Conservation (phyloP, 1,284 basidiomycete genomes). For the Sphagnurus paluster region DNA sequence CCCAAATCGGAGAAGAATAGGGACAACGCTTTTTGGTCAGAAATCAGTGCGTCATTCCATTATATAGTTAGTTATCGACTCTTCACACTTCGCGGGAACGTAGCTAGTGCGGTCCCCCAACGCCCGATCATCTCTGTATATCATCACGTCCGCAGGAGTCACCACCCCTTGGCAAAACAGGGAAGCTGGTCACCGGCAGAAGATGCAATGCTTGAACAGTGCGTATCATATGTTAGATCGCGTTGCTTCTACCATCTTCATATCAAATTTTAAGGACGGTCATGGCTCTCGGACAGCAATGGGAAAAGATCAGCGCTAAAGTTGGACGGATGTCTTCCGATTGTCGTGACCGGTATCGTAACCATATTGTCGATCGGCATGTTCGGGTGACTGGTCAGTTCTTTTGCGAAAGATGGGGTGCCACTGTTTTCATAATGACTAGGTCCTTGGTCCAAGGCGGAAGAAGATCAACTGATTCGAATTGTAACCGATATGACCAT, state of each 20-base stretch:
- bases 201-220: slow-evolving; percentile 67
- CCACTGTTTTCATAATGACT: slow-evolving; percentile 1
- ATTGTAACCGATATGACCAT: slow-evolving; percentile 75
- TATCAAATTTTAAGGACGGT: slow-evolving; percentile 52
- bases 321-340: slow-evolving; percentile 77
- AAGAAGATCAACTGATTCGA: slow-evolving; percentile 67
- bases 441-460: slow-evolving; percentile 72
- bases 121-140: slow-evolving; percentile 82
- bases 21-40: slow-evolving; percentile 71
- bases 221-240: slow-evolving; percentile 22
- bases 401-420: neutral
- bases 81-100: slow-evolving; percentile 5
- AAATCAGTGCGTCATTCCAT: slow-evolving; percentile 59
- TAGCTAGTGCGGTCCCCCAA: slow-evolving; percentile 67
- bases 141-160: slow-evolving; percentile 70
- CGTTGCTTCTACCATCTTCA: slow-evolving; percentile 1
- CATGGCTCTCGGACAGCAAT: slow-evolving; percentile 66
- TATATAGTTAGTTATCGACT: neutral
- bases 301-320: slow-evolving; percentile 69
- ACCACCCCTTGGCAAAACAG: slow-evolving; percentile 65
- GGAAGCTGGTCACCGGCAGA: slow-evolving; percentile 73
- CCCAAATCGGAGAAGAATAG: slow-evolving; percentile 59
- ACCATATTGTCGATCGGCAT: slow-evolving; percentile 67
- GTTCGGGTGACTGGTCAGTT: slow-evolving; percentile 50
- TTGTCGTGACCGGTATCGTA: slow-evolving; percentile 82